Percentiles rank a stretch among this genome's conserved stretches.
These are phyloP conservation scores for Rhizomucor miehei DNA, from an alignment of 371 early-diverging fungal genomes.

Conservation along the genomic window DNA sequence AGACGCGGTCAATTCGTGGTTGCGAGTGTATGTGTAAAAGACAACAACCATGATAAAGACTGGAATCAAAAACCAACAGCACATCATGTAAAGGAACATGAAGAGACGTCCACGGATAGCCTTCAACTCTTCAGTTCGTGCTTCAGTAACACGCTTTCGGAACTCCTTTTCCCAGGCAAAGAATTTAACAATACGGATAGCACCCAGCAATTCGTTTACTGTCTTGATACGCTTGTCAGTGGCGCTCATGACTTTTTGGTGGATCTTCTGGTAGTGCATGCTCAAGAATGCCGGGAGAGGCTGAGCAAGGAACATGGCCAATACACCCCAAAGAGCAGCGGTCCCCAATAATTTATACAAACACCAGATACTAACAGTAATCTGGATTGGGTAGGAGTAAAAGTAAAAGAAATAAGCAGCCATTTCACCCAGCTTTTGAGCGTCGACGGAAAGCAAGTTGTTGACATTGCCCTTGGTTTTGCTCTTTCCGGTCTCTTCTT, in stretches of 20 bases:
- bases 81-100: conserved; percentile 40
- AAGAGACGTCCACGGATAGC: conserved; percentile 40
- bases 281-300: conserved; percentile 57
- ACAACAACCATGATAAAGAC: conserved; percentile 54
- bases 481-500: conserved; percentile 18
- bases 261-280: conserved; percentile 44
- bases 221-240: conserved; percentile 66
- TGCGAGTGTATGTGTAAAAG: conserved; percentile 52
- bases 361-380: conserved; percentile 55
- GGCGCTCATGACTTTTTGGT: conserved; percentile 51
- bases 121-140: conserved; percentile 50
- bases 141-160: conserved; percentile 43
- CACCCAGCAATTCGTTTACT: conserved; percentile 67
- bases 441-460: conserved; percentile 55
- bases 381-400: conserved; percentile 60
- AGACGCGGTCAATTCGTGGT: conserved; percentile 55
- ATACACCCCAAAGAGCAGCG: conserved; percentile 63
- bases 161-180: conserved; percentile 82
- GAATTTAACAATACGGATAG: conserved; percentile 77
- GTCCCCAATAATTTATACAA: conserved; percentile 63
- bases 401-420: conserved; percentile 53
- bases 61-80: conserved; percentile 52
- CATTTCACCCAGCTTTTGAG: conserved; percentile 53
- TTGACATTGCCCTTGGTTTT: conserved; percentile 42
- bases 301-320: conserved; percentile 55